Conservation (phyloP, 2,329 filamentous ascomycete species). For the Xylaria sp. region DNA sequence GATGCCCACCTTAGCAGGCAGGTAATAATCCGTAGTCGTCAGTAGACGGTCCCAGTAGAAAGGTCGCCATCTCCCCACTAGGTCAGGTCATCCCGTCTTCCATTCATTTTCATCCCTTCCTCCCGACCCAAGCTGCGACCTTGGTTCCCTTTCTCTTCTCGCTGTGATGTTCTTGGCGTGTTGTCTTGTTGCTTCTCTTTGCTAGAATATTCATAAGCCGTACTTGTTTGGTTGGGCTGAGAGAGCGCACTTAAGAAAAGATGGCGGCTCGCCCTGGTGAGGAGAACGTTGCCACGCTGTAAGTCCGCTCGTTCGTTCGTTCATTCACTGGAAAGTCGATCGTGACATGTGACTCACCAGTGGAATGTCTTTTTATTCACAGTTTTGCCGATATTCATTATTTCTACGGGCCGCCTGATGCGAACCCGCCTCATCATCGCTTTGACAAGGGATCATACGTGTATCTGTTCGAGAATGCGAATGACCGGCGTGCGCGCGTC, state of each 20-base stretch:
- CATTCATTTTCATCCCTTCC: background rate
- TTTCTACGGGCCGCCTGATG: constrained; percentile 63
- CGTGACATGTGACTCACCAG: constrained; percentile 23
- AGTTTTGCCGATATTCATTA: constrained; percentile 78
- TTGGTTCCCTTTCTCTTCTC: background rate
- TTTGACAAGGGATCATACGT: constrained; percentile 77
- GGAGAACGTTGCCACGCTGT: constrained; percentile 46
- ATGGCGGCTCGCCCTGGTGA: constrained; percentile 44
- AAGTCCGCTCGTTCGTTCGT: constrained; percentile 25
- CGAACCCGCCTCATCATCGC: constrained; percentile 68
- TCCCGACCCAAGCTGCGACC: background rate
- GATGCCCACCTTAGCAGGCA: too few relatives aligned
- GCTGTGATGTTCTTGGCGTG: background rate
- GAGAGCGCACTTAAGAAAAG: constrained; percentile 11
- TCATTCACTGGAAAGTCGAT: background rate
- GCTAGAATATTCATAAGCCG: background rate
- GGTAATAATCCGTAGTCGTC: too few relatives aligned
- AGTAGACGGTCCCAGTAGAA: background rate
- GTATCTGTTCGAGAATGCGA: constrained; percentile 71
- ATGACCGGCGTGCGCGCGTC: constrained; percentile 60
- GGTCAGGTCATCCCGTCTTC: background rate
- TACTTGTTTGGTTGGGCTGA: background rate
- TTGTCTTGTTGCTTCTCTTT: background rate
- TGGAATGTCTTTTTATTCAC: constrained; percentile 2
- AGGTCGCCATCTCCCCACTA: background rate